Evolutionary conservation across 2,329 filamentous ascomycete genomes (phyloP), one percentile per base, ranked within the genome.

Genomic region (Xylariaceae sp.): DNA sequence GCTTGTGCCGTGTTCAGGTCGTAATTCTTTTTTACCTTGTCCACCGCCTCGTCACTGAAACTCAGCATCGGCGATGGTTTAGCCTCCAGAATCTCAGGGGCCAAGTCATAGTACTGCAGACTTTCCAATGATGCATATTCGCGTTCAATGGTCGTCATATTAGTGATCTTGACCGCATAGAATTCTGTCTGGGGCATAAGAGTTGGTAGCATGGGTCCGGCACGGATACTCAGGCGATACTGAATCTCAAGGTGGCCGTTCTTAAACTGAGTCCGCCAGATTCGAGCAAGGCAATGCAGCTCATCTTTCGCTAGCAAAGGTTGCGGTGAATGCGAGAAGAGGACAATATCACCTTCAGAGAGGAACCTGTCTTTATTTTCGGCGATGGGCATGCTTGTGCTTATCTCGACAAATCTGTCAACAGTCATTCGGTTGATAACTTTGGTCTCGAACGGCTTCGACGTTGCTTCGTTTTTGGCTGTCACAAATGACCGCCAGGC

Each of bases 401-500:
- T 93, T 61, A 97, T 86, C 76, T 99, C 94, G 62, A 97, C 82
- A 69, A 96, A 97, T 54, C 88, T 88, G 74, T 99, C 94, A 9
- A 99, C 92, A 51, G 87, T 94, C 69, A 94, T 87, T 62, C 94
- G 88, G 68, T 89, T 95, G 53, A 89, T 83, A 56, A 99, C 84
- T 70, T 92, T 95, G 73, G 97, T 86, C 61, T 92, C 90, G 69
- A 96, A 95, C 0, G 90, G 79, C 70, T 88, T 91, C 64, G 86
- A 85, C 17, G 83, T 89, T 52, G 87, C 85, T 73, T 99, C 94
- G 69, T 97, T 91, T 72, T 92, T 92, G 17, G 90, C 84, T 53
- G 91, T 92, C 54, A 95, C 87, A 72, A 99, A 94, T 3, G 90
- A 89, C 71, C 95, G 89, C 94, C 94, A 99, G 35, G 93, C 93